Conservation (phyloP, 495 filamentous ascomycete genomes). For the Penicillium steckii region DNA sequence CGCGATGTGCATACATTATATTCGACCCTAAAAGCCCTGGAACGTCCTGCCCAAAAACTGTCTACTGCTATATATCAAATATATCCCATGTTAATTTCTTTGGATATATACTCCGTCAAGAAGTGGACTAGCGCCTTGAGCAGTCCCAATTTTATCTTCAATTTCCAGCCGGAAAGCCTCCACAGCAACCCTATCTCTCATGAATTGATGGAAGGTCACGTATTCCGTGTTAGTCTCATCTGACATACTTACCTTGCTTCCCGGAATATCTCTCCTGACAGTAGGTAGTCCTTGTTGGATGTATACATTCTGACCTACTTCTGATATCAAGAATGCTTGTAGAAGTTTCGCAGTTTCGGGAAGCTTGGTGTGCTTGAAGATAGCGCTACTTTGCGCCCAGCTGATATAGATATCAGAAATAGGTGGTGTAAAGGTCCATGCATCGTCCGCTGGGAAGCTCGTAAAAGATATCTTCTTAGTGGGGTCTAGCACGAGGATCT, state of each 20-base stretch:
- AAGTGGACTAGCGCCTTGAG: background rate
- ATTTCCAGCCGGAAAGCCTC: background rate
- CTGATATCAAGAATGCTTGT: background rate
- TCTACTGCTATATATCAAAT: no score
- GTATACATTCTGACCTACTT: background rate
- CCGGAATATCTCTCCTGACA: background rate
- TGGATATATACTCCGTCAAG: no score
- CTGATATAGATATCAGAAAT: background rate
- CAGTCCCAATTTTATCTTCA: background rate
- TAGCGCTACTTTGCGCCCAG: background rate
- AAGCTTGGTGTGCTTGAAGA: background rate
- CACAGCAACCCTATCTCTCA: background rate
- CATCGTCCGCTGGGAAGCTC: background rate
- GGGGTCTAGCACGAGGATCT: no score
- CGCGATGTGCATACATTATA: no score
- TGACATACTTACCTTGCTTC: background rate
- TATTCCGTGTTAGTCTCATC: background rate
- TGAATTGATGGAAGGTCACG: background rate
- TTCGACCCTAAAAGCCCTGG: no score
- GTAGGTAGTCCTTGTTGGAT: background rate
- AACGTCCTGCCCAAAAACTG: no score
- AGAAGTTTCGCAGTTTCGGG: background rate
- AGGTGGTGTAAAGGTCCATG: background rate
- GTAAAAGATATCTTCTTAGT: background rate
- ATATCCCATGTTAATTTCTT: no score